These are phyloP conservation scores for Yamadazyma endophytica DNA, from an alignment of 805 yeast species.

Conservation along the genomic window DNA sequence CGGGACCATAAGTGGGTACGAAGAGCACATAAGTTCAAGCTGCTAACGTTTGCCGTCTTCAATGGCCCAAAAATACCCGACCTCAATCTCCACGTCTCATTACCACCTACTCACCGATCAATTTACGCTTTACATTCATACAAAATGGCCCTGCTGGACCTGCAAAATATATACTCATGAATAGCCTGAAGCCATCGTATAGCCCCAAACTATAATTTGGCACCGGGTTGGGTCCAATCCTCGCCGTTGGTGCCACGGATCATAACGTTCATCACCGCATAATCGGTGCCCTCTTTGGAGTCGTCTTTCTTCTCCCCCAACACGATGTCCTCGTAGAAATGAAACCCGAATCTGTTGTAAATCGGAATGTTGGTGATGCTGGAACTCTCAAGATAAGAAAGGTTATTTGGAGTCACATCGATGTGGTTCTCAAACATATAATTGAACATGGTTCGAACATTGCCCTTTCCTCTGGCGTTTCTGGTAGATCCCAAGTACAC, in stretches of 20 bases:
- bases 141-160: too few relatives aligned
- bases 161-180: not conserved
- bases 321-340: conserved; percentile 45
- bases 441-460: conserved; percentile 46
- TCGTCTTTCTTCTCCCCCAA: conserved; percentile 28
- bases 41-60: too few relatives aligned
- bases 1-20: too few relatives aligned
- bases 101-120: too few relatives aligned
- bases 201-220: too few relatives aligned
- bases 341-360: conserved; percentile 49
- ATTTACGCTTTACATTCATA: too few relatives aligned
- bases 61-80: too few relatives aligned
- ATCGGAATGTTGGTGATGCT: conserved; percentile 46
- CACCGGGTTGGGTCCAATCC: conserved; percentile 26
- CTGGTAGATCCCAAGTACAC: conserved; percentile 43
- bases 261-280: conserved; percentile 43
- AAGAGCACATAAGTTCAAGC: too few relatives aligned
- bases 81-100: too few relatives aligned
- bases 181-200: too few relatives aligned
- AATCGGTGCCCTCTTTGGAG: conserved; percentile 34
- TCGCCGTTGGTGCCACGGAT: conserved; percentile 33
- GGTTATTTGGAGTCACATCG: conserved; percentile 33
- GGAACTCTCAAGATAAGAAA: conserved; percentile 51
- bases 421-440: conserved; percentile 44
- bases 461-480: conserved; percentile 54